A percentile compares a stretch with the other conserved stretches of the same genome.
phyloP scores from a whole-genome alignment of 2,329 filamentous ascomycete genomes.

The Claviceps sp. region DNA sequence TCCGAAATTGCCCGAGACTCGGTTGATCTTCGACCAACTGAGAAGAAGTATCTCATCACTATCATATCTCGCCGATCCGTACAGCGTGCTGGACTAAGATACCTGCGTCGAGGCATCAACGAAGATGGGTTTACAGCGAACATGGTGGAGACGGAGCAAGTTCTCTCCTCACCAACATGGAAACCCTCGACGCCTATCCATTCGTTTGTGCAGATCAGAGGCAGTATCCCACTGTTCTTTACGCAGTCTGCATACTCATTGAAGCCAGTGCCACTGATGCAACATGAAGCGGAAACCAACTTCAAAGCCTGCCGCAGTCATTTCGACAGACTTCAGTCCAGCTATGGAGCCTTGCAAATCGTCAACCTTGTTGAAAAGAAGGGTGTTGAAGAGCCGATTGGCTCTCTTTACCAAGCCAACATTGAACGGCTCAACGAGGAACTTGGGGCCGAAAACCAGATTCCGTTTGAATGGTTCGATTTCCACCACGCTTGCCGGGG shows the following conservation, averaged over 20 bases:
- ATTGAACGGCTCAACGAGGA: constrained; percentile 53
- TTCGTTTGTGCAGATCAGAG: constrained; percentile 77
- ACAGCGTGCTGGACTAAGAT: constrained; percentile 76
- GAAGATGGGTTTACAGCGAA: constrained; percentile 84
- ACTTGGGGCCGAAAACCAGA: constrained; percentile 27
- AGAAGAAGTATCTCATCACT: constrained; percentile 62
- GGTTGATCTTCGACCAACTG: constrained; percentile 31
- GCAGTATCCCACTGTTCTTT: constrained; percentile 90
- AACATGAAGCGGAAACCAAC: constrained; percentile 71
- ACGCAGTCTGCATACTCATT: constrained; percentile 89
- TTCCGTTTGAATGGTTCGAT: constrained; percentile 84
- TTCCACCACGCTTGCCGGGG: constrained; percentile 86
- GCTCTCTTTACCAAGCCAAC: constrained; percentile 60
- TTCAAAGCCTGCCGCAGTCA: constrained; percentile 66
- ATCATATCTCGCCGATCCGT: constrained; percentile 81
- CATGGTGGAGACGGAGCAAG: constrained; percentile 87
- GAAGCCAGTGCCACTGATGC: constrained; percentile 71
- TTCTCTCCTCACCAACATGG: constrained; percentile 62
- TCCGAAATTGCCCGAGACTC: constrained; percentile 15
- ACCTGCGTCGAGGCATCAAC: constrained; percentile 79
- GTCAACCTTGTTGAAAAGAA: constrained; percentile 84
- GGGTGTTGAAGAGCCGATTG: constrained; percentile 67
- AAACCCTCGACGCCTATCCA: constrained; percentile 48
- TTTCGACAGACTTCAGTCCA: constrained; percentile 52
- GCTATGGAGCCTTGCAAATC: constrained; percentile 66